A percentile compares a stretch with the other conserved stretches of the same genome.
phyloP scores from a whole-genome alignment of 306 rosid species.

The Cucumis cinereus region DNA sequence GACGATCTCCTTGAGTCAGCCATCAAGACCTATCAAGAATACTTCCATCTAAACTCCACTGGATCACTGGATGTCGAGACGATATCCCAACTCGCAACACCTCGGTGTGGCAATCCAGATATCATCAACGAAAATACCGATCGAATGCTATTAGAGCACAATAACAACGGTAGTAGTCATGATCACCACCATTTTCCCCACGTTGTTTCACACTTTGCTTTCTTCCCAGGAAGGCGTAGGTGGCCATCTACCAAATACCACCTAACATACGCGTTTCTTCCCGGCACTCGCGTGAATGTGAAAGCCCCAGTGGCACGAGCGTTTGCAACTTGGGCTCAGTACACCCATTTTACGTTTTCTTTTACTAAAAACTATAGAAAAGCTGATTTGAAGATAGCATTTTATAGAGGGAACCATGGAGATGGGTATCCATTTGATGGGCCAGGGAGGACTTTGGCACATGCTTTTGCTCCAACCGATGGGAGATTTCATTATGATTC shows the following conservation, averaged over 20 bases:
- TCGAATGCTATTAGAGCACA: background rate
- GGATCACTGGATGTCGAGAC: background rate
- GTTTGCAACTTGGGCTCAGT: background rate
- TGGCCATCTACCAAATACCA: background rate
- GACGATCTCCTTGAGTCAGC: background rate
- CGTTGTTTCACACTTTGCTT: background rate
- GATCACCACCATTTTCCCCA: background rate
- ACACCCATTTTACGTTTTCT: constrained; percentile 4
- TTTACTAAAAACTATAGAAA: background rate
- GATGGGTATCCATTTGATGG: constrained; percentile 9
- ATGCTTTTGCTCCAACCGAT: constrained; percentile 7
- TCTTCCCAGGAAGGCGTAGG: background rate
- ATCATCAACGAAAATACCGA: background rate
- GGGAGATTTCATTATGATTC: constrained; percentile 11
- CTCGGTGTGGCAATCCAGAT: background rate
- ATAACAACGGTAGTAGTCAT: no score
- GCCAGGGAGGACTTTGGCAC: background rate
- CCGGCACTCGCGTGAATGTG: background rate
- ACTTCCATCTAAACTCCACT: background rate
- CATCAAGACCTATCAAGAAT: background rate
- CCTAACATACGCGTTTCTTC: no score
- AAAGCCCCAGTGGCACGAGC: background rate
- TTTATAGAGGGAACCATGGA: background rate
- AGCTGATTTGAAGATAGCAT: background rate
- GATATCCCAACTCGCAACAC: background rate